Evolutionary conservation across 495 filamentous ascomycete genomes (phyloP).

Genomic region (Daldinia concentrica): DNA sequence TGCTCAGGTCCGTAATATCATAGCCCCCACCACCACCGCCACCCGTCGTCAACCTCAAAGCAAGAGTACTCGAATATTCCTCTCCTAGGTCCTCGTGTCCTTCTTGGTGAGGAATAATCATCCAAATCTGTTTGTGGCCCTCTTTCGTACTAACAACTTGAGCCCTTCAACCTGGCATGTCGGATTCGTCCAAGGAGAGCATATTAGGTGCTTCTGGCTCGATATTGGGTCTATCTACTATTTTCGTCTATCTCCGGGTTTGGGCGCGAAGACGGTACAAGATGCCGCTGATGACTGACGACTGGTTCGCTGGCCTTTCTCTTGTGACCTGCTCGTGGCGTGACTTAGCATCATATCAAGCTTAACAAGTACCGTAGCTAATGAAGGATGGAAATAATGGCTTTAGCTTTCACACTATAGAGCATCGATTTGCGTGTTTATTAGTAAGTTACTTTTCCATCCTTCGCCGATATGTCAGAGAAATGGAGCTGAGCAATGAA

Average conservation of each 20-base stretch:
- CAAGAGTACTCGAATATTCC: too few species aligned
- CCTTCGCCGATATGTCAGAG: not conserved
- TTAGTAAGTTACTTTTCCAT: not conserved
- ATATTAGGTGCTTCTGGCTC: not conserved
- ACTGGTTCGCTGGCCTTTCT: not conserved
- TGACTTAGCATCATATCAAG: too few species aligned
- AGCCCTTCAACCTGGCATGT: not conserved
- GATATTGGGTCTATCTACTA: not conserved
- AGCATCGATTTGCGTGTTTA: not conserved
- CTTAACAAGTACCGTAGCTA: not conserved
- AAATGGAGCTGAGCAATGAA: too few species aligned
- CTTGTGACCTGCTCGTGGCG: not conserved
- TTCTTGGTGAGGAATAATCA: too few species aligned
- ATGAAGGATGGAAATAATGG: not conserved
- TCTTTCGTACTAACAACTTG: too few species aligned
- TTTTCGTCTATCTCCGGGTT: not conserved
- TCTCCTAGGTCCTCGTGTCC: too few species aligned
- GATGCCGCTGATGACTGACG: not conserved
- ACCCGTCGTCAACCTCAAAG: too few species aligned
- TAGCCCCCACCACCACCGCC: too few species aligned
- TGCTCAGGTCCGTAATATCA: too few species aligned
- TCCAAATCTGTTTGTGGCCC: too few species aligned
- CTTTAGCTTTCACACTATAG: not conserved
- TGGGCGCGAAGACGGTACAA: not conserved
- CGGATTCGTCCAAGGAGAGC: not conserved